These are phyloP conservation scores for Peronosclerospora sorghi DNA, from an alignment of 352 stramenopile species.

Conservation along the genomic window DNA sequence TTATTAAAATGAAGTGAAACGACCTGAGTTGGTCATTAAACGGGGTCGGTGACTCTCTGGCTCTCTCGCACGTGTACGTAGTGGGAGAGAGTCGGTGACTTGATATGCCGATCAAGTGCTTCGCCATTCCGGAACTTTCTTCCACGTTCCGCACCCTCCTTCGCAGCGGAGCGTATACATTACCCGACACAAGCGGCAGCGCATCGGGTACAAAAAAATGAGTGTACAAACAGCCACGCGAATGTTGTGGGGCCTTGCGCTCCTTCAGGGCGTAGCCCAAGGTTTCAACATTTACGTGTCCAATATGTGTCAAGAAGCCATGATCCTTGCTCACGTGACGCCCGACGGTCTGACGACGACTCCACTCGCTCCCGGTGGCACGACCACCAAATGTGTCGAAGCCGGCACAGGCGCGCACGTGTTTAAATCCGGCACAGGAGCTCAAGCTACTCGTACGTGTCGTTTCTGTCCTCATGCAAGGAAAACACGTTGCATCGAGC, in stretches of 20 bases:
- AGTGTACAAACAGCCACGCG: too few relatives aligned
- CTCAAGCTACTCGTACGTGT: constrained; percentile 47
- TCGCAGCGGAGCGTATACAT: too few relatives aligned
- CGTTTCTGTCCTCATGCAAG: background rate
- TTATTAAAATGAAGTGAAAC: too few relatives aligned
- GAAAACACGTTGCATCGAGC: background rate
- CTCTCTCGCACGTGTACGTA: too few relatives aligned
- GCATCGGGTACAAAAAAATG: too few relatives aligned
- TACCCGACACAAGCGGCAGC: too few relatives aligned
- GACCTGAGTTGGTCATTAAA: too few relatives aligned
- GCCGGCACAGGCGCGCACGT: constrained; percentile 28
- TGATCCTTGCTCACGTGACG: constrained; percentile 34
- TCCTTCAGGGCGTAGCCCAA: constrained; percentile 17
- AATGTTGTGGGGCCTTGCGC: constrained; percentile 17
- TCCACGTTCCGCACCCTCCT: too few relatives aligned
- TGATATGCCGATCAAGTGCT: too few relatives aligned
- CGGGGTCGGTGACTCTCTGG: too few relatives aligned
- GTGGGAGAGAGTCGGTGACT: too few relatives aligned
- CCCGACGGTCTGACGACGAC: constrained; percentile 15
- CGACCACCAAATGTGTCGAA: constrained; percentile 20
- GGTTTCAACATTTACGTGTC: constrained; percentile 43
- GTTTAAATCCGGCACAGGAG: constrained; percentile 36
- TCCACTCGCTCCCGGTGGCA: constrained; percentile 23
- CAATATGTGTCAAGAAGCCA: constrained; percentile 39
- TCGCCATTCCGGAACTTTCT: too few relatives aligned